Evolutionary conservation across 108 stramenopile genomes (phyloP).

Genomic region (Cyclotella choctawhatcheeana): DNA sequence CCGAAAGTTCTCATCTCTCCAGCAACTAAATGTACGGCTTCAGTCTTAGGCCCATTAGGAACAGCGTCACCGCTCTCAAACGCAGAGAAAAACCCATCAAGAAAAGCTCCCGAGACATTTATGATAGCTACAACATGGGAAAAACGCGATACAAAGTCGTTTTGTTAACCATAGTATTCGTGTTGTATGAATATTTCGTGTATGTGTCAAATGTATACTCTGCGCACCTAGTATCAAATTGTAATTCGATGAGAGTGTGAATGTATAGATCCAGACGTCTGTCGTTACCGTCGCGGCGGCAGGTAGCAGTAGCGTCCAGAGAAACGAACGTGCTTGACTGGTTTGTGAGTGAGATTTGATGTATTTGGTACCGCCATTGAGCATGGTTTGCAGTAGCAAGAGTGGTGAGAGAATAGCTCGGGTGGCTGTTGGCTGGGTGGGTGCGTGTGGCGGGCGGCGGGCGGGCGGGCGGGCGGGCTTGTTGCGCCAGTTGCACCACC

Average conservation of each 20-base stretch:
- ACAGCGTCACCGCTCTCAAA: constrained; percentile 32
- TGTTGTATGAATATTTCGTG: too few relatives aligned
- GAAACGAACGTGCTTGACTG: constrained; percentile 1
- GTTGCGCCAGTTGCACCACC: too few relatives aligned
- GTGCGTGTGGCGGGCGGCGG: too few relatives aligned
- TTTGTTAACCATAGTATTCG: too few relatives aligned
- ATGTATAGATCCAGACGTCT: constrained; percentile 32
- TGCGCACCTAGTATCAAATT: constrained; percentile 27
- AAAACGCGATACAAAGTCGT: too few relatives aligned
- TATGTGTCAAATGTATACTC: too few relatives aligned
- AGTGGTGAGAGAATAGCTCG: too few relatives aligned
- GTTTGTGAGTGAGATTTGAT: constrained; percentile 16
- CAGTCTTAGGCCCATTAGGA: constrained; percentile 31
- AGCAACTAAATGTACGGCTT: constrained; percentile 38
- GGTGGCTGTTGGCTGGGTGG: too few relatives aligned
- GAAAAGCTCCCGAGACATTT: constrained; percentile 44
- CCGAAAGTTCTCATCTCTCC: constrained; percentile 33
- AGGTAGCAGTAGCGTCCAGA: constrained; percentile 19
- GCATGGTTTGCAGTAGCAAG: too few relatives aligned
- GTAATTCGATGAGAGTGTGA: constrained; percentile 20
- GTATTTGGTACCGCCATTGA: constrained; percentile 32
- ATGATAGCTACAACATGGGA: constrained; percentile 28
- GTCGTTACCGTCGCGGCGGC: constrained; percentile 36
- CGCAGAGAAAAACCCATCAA: constrained; percentile 43
- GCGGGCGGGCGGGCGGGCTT: too few relatives aligned